phyloP scores from a whole-genome alignment of 1,284 basidiomycete species.

The Fomitopsis betulina region DNA sequence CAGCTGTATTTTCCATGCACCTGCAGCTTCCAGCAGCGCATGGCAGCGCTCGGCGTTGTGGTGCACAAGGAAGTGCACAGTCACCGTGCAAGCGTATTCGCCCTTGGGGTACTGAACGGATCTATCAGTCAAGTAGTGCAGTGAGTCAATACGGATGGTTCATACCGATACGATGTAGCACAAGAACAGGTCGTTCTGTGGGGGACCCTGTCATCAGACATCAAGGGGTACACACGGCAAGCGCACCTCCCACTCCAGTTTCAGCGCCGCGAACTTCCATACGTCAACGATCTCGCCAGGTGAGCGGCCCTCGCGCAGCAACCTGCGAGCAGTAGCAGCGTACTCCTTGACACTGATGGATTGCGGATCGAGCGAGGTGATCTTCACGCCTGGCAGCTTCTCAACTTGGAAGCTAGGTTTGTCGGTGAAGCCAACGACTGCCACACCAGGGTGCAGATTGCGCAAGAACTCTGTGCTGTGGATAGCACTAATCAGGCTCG shows the following conservation, averaged over 20 bases:
- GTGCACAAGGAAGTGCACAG: conserved; percentile 51
- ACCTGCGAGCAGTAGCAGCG: conserved; percentile 36
- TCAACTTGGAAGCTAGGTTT: too few species aligned
- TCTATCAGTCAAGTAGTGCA: neutral
- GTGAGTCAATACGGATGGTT: conserved; percentile 32
- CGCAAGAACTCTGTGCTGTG: too few species aligned
- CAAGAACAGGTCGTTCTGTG: neutral
- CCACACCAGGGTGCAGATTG: too few species aligned
- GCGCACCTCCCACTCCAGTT: conserved; percentile 54
- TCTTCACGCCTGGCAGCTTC: conserved; percentile 40
- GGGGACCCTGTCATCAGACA: too few species aligned
- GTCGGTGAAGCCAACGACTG: too few species aligned
- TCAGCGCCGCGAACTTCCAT: conserved; percentile 53
- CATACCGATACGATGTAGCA: neutral
- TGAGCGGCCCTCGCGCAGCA: conserved; percentile 37
- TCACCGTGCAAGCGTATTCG: conserved; percentile 35
- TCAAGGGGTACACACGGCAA: conserved; percentile 4
- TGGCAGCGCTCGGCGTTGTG: conserved; percentile 49
- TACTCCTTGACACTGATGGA: conserved; percentile 39
- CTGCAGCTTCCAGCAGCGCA: conserved; percentile 51
- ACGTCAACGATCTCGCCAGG: conserved; percentile 33
- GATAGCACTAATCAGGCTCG: too few species aligned
- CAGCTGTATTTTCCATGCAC: conserved; percentile 46
- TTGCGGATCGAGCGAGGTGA: conserved; percentile 46
- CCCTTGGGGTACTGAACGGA: conserved; percentile 19